phyloP scores from a whole-genome alignment of 331 rosid genomes.

The Arachis monticola region DNA sequence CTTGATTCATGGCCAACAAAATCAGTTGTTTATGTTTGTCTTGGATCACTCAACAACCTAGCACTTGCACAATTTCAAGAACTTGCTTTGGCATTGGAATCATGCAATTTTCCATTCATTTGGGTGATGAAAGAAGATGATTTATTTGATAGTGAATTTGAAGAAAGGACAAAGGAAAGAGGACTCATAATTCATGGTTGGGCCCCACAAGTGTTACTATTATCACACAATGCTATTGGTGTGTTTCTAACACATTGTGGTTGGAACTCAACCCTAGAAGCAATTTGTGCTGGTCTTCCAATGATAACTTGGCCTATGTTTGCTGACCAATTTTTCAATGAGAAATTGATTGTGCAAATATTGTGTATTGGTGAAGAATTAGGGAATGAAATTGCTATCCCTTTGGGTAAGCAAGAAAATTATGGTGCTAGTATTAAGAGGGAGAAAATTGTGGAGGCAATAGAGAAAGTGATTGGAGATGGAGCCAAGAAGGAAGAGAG shows the following conservation, averaged over 20 bases:
- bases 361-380: slow-evolving; percentile 17
- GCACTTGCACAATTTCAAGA: slow-evolving; percentile 65
- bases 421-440: neutral
- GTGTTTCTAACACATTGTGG: slow-evolving; percentile 60
- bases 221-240: slow-evolving; percentile 51
- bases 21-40: slow-evolving; percentile 55
- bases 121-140: slow-evolving; percentile 61
- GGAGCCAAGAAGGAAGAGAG: slow-evolving; percentile 45
- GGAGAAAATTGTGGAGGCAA: slow-evolving; percentile 50
- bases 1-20: slow-evolving; percentile 37
- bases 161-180: slow-evolving; percentile 40
- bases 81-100: slow-evolving; percentile 66
- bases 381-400: slow-evolving; percentile 39
- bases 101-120: slow-evolving; percentile 58
- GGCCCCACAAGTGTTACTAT: slow-evolving; percentile 55
- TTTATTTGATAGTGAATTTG: slow-evolving; percentile 39
- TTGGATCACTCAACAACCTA: slow-evolving; percentile 48
- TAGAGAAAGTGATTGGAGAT: slow-evolving; percentile 45
- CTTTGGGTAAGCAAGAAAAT: neutral
- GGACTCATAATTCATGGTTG: slow-evolving; percentile 50
- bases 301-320: slow-evolving; percentile 55
- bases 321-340: slow-evolving; percentile 58
- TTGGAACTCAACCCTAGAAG: slow-evolving; percentile 56
- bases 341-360: slow-evolving; percentile 47
- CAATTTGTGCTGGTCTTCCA: slow-evolving; percentile 53